Base-by-base conservation (phyloP, 192 early-diverging fungal species). In the Coemansia sp. region DNA sequence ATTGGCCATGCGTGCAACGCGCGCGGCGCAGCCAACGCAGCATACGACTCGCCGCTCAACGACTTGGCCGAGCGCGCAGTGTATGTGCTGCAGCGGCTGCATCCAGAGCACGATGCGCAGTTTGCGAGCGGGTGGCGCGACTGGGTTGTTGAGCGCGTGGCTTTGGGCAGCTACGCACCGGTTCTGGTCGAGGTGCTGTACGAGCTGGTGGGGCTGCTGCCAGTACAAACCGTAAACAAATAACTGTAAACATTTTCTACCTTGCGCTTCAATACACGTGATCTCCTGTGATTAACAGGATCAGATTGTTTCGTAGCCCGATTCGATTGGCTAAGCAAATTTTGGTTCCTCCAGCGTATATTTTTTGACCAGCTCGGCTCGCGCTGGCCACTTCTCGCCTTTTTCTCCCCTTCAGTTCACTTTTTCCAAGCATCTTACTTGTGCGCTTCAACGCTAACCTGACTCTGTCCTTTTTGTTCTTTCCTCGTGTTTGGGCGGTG, bases 31-130 rank as follows among this genome's bases (percentile, higher is more conserved):
- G 62, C 24, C 43, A 38, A 43, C n/a, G 56, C 54, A n/a, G 52
- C 35, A 48, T 27, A 59, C 47, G 72, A 80, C 47, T 66, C 68
- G 65, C 73, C 72, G 22, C 37, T 75, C 55, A 57, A 51, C 55
- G 78, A 80, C 17, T 62, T 80, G 47, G 78, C 78, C 7, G 78
- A 80, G 62, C 67, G 78, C 5, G 78, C 78, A 2, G 63, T 80
- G 51, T 69, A 71, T 43, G 70, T 80, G 22, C 60, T 80, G 48
- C 78, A 80, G 65, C 59, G 70, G 23, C 48, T 80, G 52, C 78
- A 80, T 29, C 72, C 73, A 0, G 78, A 69, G 15, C 68, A 80
- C 55, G 78, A 75, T 41, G 52, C 73, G 19, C 29, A 64, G 39
- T 80, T 80, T 73, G 70, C 70, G 15, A 29, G 25, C 41, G 52